Evolutionary conservation across 805 yeast genomes (phyloP).

Genomic region (Nakazawaea wickerhamii): DNA sequence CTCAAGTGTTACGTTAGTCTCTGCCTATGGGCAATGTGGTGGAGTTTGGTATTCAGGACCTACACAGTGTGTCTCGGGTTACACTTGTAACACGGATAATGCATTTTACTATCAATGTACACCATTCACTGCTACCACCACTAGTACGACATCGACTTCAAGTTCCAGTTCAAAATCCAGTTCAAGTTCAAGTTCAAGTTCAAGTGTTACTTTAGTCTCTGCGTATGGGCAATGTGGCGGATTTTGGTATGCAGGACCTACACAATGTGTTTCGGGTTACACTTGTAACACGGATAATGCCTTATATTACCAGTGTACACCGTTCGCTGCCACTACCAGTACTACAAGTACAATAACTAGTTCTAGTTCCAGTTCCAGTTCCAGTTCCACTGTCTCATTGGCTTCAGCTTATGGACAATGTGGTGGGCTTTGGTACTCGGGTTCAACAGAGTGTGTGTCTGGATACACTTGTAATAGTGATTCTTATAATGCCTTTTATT

Average conservation of each 20-base stretch:
- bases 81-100: neutral
- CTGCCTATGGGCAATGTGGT: constrained; percentile 3
- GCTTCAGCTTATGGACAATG: constrained; percentile 9
- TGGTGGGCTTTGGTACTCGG: constrained; percentile 6
- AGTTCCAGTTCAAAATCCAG: too few species aligned
- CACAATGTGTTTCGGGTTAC: constrained; percentile 3
- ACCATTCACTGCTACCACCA: neutral
- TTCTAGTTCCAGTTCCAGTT: neutral
- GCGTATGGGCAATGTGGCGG: constrained; percentile 12
- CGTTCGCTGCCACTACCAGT: neutral
- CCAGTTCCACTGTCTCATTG: neutral
- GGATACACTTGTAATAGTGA: constrained; percentile 3
- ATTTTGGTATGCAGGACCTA: neutral
- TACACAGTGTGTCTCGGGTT: neutral
- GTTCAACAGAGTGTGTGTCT: neutral
- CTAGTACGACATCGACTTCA: neutral
- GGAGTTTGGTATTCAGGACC: neutral
- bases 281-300: constrained; percentile 2
- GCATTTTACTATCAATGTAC: neutral
- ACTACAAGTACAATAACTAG: neutral
- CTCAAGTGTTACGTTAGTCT: neutral
- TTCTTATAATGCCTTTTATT: constrained; percentile 1
- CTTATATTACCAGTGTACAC: constrained; percentile 5
- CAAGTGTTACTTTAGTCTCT: neutral
- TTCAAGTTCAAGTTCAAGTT: neutral